Evolutionary conservation across 1,284 basidiomycete species (phyloP), one percentile per base, ranked within the genome.

Genomic region (Stygiomarasmius scandens): DNA sequence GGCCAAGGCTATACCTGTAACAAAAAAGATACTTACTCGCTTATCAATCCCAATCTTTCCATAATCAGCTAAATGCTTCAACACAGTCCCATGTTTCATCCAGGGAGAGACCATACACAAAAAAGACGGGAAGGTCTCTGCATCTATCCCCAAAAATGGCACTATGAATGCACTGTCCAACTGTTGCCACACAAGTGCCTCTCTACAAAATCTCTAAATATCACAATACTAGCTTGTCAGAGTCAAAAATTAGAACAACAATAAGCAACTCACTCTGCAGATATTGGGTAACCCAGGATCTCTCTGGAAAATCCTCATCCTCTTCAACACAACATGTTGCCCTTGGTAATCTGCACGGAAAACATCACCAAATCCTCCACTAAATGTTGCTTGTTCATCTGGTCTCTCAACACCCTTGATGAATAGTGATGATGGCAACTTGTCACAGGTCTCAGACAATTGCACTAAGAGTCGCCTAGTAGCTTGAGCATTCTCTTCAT

Each of bases 1-100:
- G n/a, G n/a, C n/a, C n/a, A n/a, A n/a, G 10, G 16, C 8, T 1
- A 32, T 14, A 45, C 19, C 9, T 8, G 12, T 2, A 25, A n/a
- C n/a, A 49, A 34, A 11, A 23, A 11, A 52, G 2, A 36, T 25
- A 14, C 24, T 3, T 14, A 49, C 47, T 4, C 47, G 46, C 16
- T 41, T 52, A 27, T 34, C n/a, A 19, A 48, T 22, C 20, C 38
- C 29, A 52, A 22, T 5, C n/a, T 32, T 52, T 1, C 46, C 46
- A 36, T 57, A 23, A 8, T 52, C 34, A 10, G 45, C 49, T 16
- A 57, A 23, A 24, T 57, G 36, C n/a, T 52, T 41, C 19, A 63
- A 48, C 36, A 66, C 58, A 12, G 63, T 66, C 2, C 65, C 64
- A 43, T 65, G 51, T 19, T 58, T 48, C 63, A 64, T 66, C 64